Evolutionary conservation across 331 rosid species (phyloP).

Genomic region (Acacia pycnantha): DNA sequence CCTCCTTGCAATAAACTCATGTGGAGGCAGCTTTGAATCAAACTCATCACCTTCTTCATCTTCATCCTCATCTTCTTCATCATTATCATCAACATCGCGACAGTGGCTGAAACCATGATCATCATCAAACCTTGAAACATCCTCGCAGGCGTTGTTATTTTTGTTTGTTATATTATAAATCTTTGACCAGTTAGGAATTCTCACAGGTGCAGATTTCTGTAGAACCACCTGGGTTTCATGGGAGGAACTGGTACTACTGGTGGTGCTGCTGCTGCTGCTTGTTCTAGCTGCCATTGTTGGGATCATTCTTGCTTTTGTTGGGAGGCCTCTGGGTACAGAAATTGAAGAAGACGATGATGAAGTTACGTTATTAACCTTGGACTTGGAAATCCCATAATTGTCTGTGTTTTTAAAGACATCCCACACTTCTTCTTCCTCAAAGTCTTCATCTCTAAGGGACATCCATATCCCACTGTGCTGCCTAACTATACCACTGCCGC

Average conservation of each 20-base stretch:
- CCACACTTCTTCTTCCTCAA: constrained; percentile 91
- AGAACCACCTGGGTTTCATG: constrained; percentile 45
- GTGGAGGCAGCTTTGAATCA: constrained; percentile 67
- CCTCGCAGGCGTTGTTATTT: constrained; percentile 21
- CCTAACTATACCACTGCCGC: constrained; percentile 28
- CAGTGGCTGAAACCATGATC: constrained; percentile 18
- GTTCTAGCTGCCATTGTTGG: constrained; percentile 38
- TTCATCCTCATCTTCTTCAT: constrained; percentile 37
- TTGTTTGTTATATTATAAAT: constrained; percentile 24
- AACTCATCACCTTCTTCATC: constrained; percentile 36
- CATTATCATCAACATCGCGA: constrained; percentile 15
- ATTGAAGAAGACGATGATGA: constrained; percentile 16
- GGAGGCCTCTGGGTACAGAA: constrained; percentile 38
- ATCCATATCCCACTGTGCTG: constrained; percentile 71
- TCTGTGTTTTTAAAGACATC: constrained; percentile 47
- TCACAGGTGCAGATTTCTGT: constrained; percentile 78
- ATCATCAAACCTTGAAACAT: constrained; percentile 37
- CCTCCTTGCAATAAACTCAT: constrained; percentile 78
- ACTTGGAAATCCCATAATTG: neutral
- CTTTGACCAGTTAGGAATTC: constrained; percentile 63
- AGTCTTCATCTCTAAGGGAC: constrained; percentile 80
- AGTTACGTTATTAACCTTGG: neutral
- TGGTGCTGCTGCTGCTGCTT: constrained; percentile 23
- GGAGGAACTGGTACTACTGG: constrained; percentile 43
- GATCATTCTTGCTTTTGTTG: constrained; percentile 56